Percentiles rank a stretch among this genome's conserved stretches.
These are phyloP conservation scores for Beauveria scarabaeidicola DNA, from an alignment of 2,329 filamentous ascomycete genomes.

Conservation along the genomic window DNA sequence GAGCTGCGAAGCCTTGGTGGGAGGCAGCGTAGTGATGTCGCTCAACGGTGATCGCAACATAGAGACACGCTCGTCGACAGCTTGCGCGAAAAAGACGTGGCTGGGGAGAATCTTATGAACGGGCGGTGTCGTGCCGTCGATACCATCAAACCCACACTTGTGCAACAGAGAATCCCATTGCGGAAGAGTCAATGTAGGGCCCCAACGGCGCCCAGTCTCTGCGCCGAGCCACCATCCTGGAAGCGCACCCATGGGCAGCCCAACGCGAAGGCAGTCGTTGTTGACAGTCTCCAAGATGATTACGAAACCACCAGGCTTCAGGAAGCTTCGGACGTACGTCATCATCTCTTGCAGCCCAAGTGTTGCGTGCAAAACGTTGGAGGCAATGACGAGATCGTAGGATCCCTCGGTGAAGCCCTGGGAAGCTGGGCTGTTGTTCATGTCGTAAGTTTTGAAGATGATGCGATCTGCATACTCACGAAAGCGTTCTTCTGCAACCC, in stretches of 20 bases:
- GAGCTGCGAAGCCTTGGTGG: neutral
- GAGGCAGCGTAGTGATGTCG: neutral
- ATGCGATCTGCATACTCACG: constrained; percentile 16
- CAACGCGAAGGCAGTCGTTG: constrained; percentile 11
- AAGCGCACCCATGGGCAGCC: constrained; percentile 19
- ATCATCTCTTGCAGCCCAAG: constrained; percentile 16
- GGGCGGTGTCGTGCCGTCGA: constrained; percentile 4
- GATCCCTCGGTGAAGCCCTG: constrained; percentile 18
- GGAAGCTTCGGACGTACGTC: constrained; percentile 14
- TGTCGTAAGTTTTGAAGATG: constrained; percentile 24
- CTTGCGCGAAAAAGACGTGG: constrained; percentile 15
- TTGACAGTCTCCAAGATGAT: constrained; percentile 19
- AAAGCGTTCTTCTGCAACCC: constrained; percentile 17
- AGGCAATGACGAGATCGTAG: constrained; percentile 21
- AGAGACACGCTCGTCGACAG: constrained; percentile 10
- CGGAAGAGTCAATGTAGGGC: neutral
- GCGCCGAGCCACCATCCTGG: constrained; percentile 23
- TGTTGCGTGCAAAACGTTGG: constrained; percentile 21
- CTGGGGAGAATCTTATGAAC: no score
- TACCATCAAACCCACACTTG: constrained; percentile 9
- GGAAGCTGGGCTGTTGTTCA: constrained; percentile 15
- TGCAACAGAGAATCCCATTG: constrained; percentile 6
- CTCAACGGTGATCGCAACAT: neutral
- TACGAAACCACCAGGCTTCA: constrained; percentile 23
- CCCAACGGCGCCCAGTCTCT: constrained; percentile 15